A percentile compares a stretch with the other conserved stretches of the same genome.
These are phyloP conservation scores for Chrysoporthe puriensis DNA, from an alignment of 2,329 filamentous ascomycete species.

Conservation along the genomic window DNA sequence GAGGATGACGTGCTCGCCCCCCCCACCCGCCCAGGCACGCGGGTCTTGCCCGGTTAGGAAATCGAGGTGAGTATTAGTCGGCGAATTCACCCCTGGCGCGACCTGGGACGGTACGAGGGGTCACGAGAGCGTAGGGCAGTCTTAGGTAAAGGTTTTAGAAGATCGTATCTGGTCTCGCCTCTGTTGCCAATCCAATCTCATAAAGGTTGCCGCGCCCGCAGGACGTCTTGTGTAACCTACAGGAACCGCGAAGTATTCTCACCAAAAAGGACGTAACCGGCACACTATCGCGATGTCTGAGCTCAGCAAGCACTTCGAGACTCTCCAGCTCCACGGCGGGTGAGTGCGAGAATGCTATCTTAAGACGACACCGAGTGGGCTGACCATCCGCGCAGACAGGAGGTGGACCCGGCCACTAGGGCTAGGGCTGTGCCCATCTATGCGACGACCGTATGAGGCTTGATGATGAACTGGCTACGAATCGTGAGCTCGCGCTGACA, in stretches of 20 bases:
- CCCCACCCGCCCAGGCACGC: conserved; percentile 21
- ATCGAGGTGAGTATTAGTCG: not conserved
- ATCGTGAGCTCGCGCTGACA: conserved; percentile 26
- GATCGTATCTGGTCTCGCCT: conserved; percentile 2
- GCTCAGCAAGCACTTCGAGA: conserved; percentile 72
- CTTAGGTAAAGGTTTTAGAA: conserved; percentile 14
- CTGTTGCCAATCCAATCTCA: not conserved
- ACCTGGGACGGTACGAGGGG: not conserved
- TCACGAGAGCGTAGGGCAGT: conserved; percentile 9
- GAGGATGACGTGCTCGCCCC: conserved; percentile 26
- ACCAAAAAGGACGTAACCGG: not conserved
- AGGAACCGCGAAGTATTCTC: not conserved
- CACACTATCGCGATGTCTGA: conserved; percentile 45
- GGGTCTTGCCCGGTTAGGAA: conserved; percentile 13
- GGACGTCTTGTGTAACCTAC: not conserved
- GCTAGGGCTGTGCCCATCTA: conserved; percentile 95
- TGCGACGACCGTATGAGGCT: conserved; percentile 70
- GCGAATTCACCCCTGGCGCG: conserved; percentile 3
- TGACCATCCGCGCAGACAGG: conserved; percentile 59
- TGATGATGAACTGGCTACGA: not conserved
- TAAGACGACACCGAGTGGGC: too few relatives aligned
- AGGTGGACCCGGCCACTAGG: conserved; percentile 80
- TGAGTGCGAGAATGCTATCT: conserved; percentile 44
- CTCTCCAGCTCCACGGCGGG: conserved; percentile 84
- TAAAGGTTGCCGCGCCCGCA: not conserved